Percentiles rank a stretch among this genome's conserved stretches.
Evolutionary conservation across 805 yeast species (phyloP).

Genomic region (Isabelozyma pseudorhagii): DNA sequence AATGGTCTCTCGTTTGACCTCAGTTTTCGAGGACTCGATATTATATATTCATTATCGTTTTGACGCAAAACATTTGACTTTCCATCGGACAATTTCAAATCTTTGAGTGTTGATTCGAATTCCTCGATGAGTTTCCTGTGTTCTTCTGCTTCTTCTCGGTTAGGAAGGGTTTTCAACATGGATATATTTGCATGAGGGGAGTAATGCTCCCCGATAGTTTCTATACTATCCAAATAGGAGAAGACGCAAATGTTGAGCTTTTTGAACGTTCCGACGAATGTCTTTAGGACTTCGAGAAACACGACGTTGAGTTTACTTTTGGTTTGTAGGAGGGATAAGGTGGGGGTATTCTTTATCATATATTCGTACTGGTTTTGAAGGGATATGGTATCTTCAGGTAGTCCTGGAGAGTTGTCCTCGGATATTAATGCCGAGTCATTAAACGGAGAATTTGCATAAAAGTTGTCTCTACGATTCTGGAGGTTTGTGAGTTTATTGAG

Average conservation of each 20-base stretch:
- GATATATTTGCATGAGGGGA: constrained; percentile 10
- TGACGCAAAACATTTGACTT: constrained; percentile 1
- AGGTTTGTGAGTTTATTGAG: constrained; percentile 10
- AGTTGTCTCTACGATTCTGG: constrained; percentile 11
- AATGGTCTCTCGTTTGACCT: not conserved
- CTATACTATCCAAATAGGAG: constrained; percentile 24
- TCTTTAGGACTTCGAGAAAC: constrained; percentile 32
- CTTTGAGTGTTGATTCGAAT: constrained; percentile 24
- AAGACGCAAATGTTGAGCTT: constrained; percentile 26
- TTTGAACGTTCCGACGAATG: constrained; percentile 27
- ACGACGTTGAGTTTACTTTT: constrained; percentile 30
- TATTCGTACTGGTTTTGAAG: constrained; percentile 23
- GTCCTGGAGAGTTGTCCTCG: constrained; percentile 5
- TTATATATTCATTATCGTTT: constrained; percentile 15
- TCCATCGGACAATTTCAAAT: constrained; percentile 14
- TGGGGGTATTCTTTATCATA: constrained; percentile 21
- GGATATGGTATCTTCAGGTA: constrained; percentile 6
- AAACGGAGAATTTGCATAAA: constrained; percentile 29
- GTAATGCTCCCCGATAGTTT: constrained; percentile 21
- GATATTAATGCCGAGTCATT: constrained; percentile 14
- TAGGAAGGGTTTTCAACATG: constrained; percentile 23
- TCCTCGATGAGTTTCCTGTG: constrained; percentile 26
- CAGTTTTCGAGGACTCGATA: constrained; percentile 27
- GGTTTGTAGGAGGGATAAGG: constrained; percentile 26
- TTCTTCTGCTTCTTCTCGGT: constrained; percentile 25